A percentile compares a stretch with the other conserved stretches of the same genome.
Conservation (phyloP, 2,329 filamentous ascomycete species). For the Shiraia sp. region DNA sequence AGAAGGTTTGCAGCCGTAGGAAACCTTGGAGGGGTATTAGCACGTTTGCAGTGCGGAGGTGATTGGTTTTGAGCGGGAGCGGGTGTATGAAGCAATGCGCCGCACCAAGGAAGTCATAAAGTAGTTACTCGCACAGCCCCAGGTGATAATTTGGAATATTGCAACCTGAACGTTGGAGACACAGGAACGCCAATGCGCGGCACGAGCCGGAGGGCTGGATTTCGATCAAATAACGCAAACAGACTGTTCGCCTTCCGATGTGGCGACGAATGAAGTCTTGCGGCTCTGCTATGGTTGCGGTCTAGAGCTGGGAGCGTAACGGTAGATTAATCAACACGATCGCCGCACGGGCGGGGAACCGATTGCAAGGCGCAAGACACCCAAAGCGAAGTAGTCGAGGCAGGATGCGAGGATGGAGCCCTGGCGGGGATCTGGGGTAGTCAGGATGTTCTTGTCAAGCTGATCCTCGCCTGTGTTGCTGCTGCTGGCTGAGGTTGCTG, state of each 20-base stretch:
- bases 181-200: constrained; percentile 13
- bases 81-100: constrained; percentile 16
- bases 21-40: constrained; percentile 18
- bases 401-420: no score
- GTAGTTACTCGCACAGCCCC: constrained; percentile 27
- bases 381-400: no score
- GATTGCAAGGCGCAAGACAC: constrained; percentile 2
- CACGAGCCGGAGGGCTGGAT: constrained; percentile 11
- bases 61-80: constrained; percentile 20
- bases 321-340: constrained; percentile 3
- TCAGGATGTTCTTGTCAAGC: constrained; percentile 1
- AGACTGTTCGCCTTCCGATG: constrained; percentile 8
- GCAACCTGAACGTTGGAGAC: constrained; percentile 17
- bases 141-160: constrained; percentile 36
- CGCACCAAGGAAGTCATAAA: constrained; percentile 10
- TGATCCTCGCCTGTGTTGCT: no score
- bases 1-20: constrained; percentile 14
- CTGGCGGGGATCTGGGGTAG: no score
- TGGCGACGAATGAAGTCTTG: constrained; percentile 10
- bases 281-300: constrained; percentile 25
- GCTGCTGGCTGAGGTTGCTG: no score
- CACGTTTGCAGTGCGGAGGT: constrained; percentile 28
- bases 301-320: constrained; percentile 14
- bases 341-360: constrained; percentile 5
- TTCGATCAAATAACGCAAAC: constrained; percentile 11